Base-by-base conservation (phyloP, 371 early-diverging fungal species). In the Mortierella sp. region DNA sequence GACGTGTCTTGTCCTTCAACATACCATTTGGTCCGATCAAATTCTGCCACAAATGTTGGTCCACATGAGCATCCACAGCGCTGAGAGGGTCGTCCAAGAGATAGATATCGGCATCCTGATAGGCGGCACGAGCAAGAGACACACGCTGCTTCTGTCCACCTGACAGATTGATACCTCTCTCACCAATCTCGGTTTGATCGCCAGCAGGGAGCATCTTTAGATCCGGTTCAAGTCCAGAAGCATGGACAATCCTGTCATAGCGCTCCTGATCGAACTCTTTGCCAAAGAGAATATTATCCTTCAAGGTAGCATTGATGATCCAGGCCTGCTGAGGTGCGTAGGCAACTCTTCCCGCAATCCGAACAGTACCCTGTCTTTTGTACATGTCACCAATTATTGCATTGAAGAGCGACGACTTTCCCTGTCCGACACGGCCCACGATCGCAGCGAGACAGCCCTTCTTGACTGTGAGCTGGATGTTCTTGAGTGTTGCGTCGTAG, bases 131-230 rank as follows among this genome's bases (percentile, higher is more conserved):
- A n/a, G n/a, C n/a, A n/a, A n/a, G n/a, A n/a, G n/a, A n/a, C n/a
- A n/a, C n/a, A n/a, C n/a, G n/a, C n/a, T n/a, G n/a, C n/a, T n/a
- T n/a, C n/a, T n/a, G n/a, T n/a, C n/a, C n/a, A n/a, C n/a, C 93
- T 4, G 89, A 89, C 7, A 93, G 76, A 4, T 91, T 90, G 46
- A 92, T 87, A 7, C 93, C 93, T 25, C 90, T 89, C 75, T 96
- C 97, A 26, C 97, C 98, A 67, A 97, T 91, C 83, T 96, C 95
- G 0, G 97, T 98, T 80, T 83, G 56, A 72, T 98, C 98, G 37
- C 96, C 96, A 37, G 90, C 90, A 21, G 88, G 87, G 12, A 98
- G 82, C 48, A 89, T 89, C 19, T 89, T 85, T 25, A 97, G 80
- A 74, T 97, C 98, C 9, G 89, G 81, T 52, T 83, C 82, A 21